Base-by-base conservation (phyloP, 2,329 filamentous ascomycete genomes). In the Colletotrichum caudatum region DNA sequence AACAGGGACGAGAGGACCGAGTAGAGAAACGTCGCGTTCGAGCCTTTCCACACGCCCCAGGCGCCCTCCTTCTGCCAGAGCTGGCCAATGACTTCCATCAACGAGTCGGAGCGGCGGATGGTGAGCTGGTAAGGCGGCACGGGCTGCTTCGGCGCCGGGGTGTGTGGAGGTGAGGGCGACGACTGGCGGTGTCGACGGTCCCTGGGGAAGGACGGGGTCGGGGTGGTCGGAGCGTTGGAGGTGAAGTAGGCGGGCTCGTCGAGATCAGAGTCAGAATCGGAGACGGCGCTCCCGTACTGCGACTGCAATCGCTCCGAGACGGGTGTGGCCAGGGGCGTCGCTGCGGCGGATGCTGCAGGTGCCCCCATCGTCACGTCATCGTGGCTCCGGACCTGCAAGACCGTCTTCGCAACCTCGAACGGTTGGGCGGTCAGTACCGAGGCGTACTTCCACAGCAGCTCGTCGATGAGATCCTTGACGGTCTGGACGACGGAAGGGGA, bases 371-470 rank as follows among this genome's bases (percentile, higher is more conserved):
- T 69, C 48, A 78, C 63, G 12, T 75, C 85, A 75, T 88, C 87
- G 76, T 91, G 88, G 73, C 81, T 83, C 74, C 87, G 90, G 63
- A 94, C 90, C 82, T 99, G 96, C 76, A 99, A 84, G 67, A 98
- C 89, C 18, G 92, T 96, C 87, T 98, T 98, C 78, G 95, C 94
- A 69, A 98, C 95, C 85, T 98, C 96, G 81, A 99, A 98, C 18
- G 96, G 96, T 82, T 99, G 96, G 65, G 94, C 93, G 79, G 97
- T 91, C 78, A 98, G 82, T 33, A 97, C 91, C 69, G 92, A 94
- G 18, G 92, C 92, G 83, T 99, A 99, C 79, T 96, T 95, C 91
- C 95, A 97, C 81, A 97, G 80, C 74, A 96, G 89, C 80, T 95
- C 92, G 79, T 98, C 94, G 59, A 97, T 79, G 72, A 97, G 84